phyloP scores from a whole-genome alignment of 2,329 filamentous ascomycete genomes.

The Sclerotinia trifoliorum region DNA sequence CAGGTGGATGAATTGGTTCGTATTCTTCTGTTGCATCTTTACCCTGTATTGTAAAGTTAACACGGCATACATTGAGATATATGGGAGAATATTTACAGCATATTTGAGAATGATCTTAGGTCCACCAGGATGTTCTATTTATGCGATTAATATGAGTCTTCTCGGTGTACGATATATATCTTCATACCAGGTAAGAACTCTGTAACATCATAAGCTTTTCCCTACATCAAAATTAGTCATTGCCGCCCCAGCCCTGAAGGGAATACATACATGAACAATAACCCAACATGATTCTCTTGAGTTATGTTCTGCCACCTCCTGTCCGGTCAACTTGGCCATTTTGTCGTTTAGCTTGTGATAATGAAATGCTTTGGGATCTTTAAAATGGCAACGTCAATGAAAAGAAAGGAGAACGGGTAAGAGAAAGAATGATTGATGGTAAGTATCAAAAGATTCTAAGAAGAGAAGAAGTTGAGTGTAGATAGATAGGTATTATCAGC shows the following conservation, averaged over 20 bases:
- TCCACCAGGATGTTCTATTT: conserved; percentile 78
- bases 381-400: background rate
- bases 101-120: conserved; percentile 95
- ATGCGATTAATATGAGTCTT: background rate
- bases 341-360: conserved; percentile 21
- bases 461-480: background rate
- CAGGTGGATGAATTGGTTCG: conserved; percentile 84
- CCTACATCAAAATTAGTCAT: conserved; percentile 44
- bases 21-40: conserved; percentile 93
- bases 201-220: conserved; percentile 86
- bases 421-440: background rate
- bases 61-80: background rate
- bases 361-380: background rate
- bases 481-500: conserved; percentile 5
- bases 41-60: conserved; percentile 47
- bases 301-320: conserved; percentile 70
- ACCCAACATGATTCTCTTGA: conserved; percentile 86
- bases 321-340: conserved; percentile 47
- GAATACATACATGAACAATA: conserved; percentile 67
- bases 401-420: background rate
- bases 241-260: conserved; percentile 13
- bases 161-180: background rate
- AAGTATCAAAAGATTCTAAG: background rate
- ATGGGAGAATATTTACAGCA: conserved; percentile 52
- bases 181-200: conserved; percentile 73